Base-by-base conservation (phyloP, 768 basidiomycete species). In the Leccinum subtestaceum region DNA sequence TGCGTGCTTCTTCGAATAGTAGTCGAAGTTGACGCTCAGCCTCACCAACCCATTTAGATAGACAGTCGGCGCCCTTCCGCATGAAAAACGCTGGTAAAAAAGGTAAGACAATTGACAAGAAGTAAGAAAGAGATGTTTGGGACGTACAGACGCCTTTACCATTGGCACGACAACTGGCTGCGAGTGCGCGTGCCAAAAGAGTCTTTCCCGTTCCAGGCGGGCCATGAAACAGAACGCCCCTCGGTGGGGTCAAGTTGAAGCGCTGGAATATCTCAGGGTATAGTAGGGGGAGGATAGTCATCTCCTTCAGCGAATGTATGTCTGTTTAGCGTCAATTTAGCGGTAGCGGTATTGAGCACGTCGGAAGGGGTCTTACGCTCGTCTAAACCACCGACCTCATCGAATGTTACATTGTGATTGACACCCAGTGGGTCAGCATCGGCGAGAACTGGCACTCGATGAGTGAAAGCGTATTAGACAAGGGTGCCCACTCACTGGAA, bases 201-300 rank as follows among this genome's bases (percentile, higher is more conserved):
- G 97, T 99, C 75, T 95, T 95, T 49, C 97, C 97, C 0, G 97
- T 99, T n/a, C 97, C 97, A 1, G 97, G 97, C 10, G 97, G 97
- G 15, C 97, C 97, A 69, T 98, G 96, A 75, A 99, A 97, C 21
- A 99, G 77, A 0, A 99, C 97, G 52, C 97, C 97, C 32, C 97
- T 83, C 2, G 97, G 97, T 45, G 97, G 97, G 0, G 94, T 98
- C 40, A 99, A 85, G 53, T 85, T 87, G 73, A 98, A 96, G 51
- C 87, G 85, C 64, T 95, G 93, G 70, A 98, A 98, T 13, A 99
- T 86, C 73, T 99, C 97, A 0, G 97, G 97, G 70, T 99, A 98
- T 23, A 98, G 77, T 0, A 99, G 78, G 2, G 97, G 97, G 0
- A 99, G 81, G 9, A 98, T 80, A 0, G 98, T 98, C 97, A 99